A percentile compares a stretch with the other conserved stretches of the same genome.
Conservation (phyloP, 2,329 filamentous ascomycete species). For the Rutstroemia sp. region DNA sequence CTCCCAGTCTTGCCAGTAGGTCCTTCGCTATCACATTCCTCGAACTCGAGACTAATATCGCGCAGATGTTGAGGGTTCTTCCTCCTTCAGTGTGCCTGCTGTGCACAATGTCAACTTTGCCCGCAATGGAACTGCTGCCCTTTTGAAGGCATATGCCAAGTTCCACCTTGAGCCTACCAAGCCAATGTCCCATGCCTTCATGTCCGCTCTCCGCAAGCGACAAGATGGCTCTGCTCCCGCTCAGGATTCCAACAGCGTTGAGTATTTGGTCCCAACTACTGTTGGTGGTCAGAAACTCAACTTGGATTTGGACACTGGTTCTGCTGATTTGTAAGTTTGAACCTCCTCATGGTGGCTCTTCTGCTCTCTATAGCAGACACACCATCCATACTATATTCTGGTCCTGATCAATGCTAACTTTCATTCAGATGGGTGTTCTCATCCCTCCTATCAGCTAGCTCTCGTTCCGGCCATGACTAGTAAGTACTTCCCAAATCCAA, state of each 20-base stretch:
- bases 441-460: slow-evolving; percentile 14
- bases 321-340: slow-evolving; percentile 26
- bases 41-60: not conserved
- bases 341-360: not conserved
- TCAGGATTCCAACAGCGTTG: slow-evolving; percentile 17
- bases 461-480: slow-evolving; percentile 3
- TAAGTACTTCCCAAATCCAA: not conserved
- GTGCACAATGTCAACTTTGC: slow-evolving; percentile 22
- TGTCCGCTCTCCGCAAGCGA: slow-evolving; percentile 21
- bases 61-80: not conserved
- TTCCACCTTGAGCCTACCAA: slow-evolving; percentile 23
- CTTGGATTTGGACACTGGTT: slow-evolving; percentile 28
- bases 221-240: slow-evolving; percentile 25
- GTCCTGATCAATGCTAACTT: not conserved
- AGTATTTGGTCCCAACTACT: slow-evolving; percentile 23
- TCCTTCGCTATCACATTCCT: not conserved
- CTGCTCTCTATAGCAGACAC: not conserved
- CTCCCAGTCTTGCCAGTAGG: not conserved
- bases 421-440: slow-evolving; percentile 26
- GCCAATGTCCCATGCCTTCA: slow-evolving; percentile 19
- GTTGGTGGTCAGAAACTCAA: slow-evolving; percentile 27
- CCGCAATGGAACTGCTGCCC: slow-evolving; percentile 27
- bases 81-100: slow-evolving; percentile 22
- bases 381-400: not conserved
- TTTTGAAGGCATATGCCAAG: slow-evolving; percentile 29